Conservation (phyloP, 306 rosid species). For the Medicago arabica region DNA sequence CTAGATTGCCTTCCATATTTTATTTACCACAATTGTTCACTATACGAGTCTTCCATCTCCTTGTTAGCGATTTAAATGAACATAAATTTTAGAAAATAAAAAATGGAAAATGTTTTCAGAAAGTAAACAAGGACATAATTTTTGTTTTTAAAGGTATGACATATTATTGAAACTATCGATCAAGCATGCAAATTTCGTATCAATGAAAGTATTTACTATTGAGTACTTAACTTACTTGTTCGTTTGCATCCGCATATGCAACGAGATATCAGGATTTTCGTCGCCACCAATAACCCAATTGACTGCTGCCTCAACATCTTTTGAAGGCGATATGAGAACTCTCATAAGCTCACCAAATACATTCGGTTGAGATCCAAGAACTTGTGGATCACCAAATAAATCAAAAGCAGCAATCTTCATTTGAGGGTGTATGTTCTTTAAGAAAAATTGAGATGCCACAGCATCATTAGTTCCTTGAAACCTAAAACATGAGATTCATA, state of each 20-base stretch:
- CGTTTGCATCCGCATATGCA: slow-evolving; percentile 98
- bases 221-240: slow-evolving; percentile 59
- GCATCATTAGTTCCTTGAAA: slow-evolving; percentile 96
- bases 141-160: not conserved
- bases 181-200: slow-evolving; percentile 10
- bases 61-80: no score
- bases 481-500: slow-evolving; percentile 62
- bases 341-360: slow-evolving; percentile 97
- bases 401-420: slow-evolving; percentile 81
- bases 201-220: slow-evolving; percentile 13
- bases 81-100: no score
- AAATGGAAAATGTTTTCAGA: no score
- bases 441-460: slow-evolving; percentile 85
- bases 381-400: slow-evolving; percentile 79
- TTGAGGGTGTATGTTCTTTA: slow-evolving; percentile 80
- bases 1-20: no score
- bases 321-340: slow-evolving; percentile 82
- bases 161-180: not conserved
- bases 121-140: no score
- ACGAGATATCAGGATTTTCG: slow-evolving; percentile 81
- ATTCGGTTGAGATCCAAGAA: slow-evolving; percentile 72
- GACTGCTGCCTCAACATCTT: slow-evolving; percentile 82
- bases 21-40: no score
- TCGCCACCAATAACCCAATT: slow-evolving; percentile 74
- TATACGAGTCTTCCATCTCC: no score